Conservation (phyloP, 768 basidiomycete species). For the Naganishia onofrii region DNA sequence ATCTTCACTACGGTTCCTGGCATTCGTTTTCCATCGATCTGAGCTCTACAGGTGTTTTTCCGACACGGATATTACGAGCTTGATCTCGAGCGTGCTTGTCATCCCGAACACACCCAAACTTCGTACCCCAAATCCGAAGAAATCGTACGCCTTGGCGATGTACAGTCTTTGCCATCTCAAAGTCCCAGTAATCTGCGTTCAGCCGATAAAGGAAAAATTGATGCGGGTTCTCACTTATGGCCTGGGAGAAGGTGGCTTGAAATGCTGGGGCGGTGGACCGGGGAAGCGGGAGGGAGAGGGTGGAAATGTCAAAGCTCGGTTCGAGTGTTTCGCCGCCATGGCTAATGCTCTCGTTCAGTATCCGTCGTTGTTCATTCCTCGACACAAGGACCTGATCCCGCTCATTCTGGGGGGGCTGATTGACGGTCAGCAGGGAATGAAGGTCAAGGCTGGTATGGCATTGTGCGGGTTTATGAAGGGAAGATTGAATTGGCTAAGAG, state of each 20-base stretch:
- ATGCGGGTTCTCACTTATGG: conserved; percentile 40
- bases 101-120: conserved; percentile 47
- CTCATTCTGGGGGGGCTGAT: conserved; percentile 36
- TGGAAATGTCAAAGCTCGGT: conserved; percentile 37
- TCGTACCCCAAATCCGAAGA: conserved; percentile 48
- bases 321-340: conserved; percentile 40
- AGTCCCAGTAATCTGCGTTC: conserved; percentile 38
- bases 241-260: conserved; percentile 29
- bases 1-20: conserved; percentile 41
- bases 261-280: conserved; percentile 32
- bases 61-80: conserved; percentile 41
- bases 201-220: conserved; percentile 43
- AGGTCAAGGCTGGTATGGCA: conserved; percentile 40
- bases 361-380: conserved; percentile 41
- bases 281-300: conserved; percentile 35
- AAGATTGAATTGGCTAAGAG: conserved; percentile 31
- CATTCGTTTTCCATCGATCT: conserved; percentile 36
- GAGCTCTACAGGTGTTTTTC: conserved; percentile 41
- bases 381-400: conserved; percentile 41
- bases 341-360: conserved; percentile 41
- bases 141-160: conserved; percentile 45
- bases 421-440: conserved; percentile 28
- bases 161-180: conserved; percentile 41
- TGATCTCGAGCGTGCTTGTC: conserved; percentile 41
- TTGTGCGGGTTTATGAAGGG: conserved; percentile 40